Conservation (phyloP, 2,329 filamentous ascomycete species). For the Xylariaceae sp. region DNA sequence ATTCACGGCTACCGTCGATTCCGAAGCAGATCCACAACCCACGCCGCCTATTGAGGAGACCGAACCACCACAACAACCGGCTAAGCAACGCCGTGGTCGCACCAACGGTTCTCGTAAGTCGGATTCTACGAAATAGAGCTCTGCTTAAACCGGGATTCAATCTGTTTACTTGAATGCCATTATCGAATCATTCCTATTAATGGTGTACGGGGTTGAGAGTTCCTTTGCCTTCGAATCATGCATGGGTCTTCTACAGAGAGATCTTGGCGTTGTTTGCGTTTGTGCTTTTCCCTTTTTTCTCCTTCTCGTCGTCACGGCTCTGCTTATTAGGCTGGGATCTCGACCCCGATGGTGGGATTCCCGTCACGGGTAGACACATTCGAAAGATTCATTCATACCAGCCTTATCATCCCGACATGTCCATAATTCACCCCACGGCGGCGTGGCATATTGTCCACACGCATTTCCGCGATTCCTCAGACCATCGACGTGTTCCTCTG, state of each 20-base stretch:
- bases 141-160: neutral
- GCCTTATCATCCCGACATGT: constrained; percentile 12
- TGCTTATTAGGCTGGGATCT: constrained; percentile 2
- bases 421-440: constrained; percentile 7
- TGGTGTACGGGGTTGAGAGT: neutral
- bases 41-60: neutral
- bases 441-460: constrained; percentile 15
- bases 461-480: neutral
- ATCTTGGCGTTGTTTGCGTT: neutral
- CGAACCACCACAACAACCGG: neutral
- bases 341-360: constrained; percentile 2
- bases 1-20: constrained; percentile 31
- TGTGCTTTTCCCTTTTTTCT: neutral
- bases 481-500: neutral
- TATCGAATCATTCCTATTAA: neutral
- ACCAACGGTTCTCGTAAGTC: constrained; percentile 12
- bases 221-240: neutral
- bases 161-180: neutral
- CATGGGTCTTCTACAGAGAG: constrained; percentile 11
- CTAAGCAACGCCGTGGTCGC: constrained; percentile 12
- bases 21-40: neutral
- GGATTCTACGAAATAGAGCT: constrained; percentile 2
- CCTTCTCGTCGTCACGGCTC: neutral
- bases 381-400: constrained; percentile 16
- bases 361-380: constrained; percentile 3